phyloP scores from a whole-genome alignment of 441 rosid species.

The Bruguiera hainesii region DNA sequence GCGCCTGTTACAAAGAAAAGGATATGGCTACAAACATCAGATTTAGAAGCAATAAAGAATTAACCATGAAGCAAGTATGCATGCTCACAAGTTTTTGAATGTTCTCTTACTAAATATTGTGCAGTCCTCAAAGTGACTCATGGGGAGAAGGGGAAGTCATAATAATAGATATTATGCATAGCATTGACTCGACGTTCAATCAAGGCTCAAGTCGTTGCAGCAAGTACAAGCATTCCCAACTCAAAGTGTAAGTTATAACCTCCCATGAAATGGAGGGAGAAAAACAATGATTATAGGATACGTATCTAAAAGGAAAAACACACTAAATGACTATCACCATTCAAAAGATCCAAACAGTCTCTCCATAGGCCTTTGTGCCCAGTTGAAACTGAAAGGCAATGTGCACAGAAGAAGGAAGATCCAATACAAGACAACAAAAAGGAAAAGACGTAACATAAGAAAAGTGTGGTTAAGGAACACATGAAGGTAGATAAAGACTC shows the following conservation, averaged over 20 bases:
- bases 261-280: neutral
- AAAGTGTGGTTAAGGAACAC: no score
- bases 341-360: no score
- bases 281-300: neutral
- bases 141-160: neutral
- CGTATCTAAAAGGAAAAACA: neutral
- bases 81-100: constrained; percentile 15
- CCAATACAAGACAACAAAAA: no score
- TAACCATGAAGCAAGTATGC: constrained; percentile 11
- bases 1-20: constrained; percentile 12
- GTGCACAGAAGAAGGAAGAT: no score
- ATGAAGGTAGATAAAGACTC: no score
- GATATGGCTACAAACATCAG: constrained; percentile 5
- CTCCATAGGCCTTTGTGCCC: no score
- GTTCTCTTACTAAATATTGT: constrained; percentile 5
- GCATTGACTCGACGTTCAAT: neutral
- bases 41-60: neutral
- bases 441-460: no score
- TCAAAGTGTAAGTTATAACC: no score
- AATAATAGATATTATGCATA: neutral
- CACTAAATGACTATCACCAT: no score
- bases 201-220: neutral
- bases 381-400: no score
- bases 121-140: constrained; percentile 5
- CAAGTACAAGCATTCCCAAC: neutral